phyloP scores from a whole-genome alignment of 2,329 filamentous ascomycete genomes.

The Diaporthe vexans region DNA sequence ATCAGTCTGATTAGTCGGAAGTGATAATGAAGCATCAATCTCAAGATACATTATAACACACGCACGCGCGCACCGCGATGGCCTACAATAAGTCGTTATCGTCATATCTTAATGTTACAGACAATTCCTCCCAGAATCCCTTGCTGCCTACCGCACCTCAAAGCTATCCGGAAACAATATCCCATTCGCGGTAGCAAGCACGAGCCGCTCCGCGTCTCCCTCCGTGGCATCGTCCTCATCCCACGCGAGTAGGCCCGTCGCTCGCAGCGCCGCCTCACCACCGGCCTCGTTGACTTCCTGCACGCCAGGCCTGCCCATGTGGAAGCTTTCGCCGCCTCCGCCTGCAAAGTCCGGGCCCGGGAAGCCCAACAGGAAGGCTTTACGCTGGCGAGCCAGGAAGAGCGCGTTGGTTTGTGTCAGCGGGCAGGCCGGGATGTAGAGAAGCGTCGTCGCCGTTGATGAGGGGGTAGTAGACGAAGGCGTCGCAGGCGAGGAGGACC shows the following conservation, averaged over 20 bases:
- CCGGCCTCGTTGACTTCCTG: conserved; percentile 57
- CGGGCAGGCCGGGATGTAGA: conserved; percentile 58
- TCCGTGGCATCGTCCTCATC: conserved; percentile 53
- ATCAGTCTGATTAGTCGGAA: background rate
- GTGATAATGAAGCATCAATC: background rate
- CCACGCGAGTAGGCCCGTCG: conserved; percentile 59
- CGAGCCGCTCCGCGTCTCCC: conserved; percentile 51
- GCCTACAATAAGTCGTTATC: background rate
- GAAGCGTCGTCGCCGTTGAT: conserved; percentile 45
- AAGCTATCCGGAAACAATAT: conserved; percentile 59
- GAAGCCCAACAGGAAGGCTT: conserved; percentile 57
- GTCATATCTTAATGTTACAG: background rate
- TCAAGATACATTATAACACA: background rate
- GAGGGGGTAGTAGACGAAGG: background rate
- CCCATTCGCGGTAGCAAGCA: conserved; percentile 55
- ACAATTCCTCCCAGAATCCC: too few relatives aligned
- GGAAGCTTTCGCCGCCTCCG: conserved; percentile 52
- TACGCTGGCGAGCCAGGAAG: conserved; percentile 58
- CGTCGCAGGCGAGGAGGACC: background rate
- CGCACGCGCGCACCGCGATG: background rate
- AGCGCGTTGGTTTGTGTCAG: conserved; percentile 59
- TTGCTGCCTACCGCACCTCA: conserved; percentile 41
- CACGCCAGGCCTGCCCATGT: conserved; percentile 53
- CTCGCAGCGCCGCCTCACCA: conserved; percentile 55
- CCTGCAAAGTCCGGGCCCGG: conserved; percentile 58